Evolutionary conservation across 2,329 filamentous ascomycete species (phyloP).

Genomic region (Pseudohalonectria lignicola): DNA sequence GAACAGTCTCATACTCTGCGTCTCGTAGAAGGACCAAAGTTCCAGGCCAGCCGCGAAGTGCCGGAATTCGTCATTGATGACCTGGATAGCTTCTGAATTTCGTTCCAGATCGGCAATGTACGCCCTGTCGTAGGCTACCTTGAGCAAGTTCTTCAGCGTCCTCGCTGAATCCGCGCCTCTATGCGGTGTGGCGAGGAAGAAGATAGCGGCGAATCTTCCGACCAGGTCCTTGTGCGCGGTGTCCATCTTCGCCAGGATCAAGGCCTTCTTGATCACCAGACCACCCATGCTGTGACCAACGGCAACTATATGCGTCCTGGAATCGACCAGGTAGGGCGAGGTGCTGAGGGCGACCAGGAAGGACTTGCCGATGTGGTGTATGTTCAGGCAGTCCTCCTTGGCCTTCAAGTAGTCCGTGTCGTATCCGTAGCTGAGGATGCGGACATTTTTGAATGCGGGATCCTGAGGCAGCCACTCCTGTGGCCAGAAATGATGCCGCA

Average conservation of each 20-base stretch:
- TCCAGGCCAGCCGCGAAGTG: conserved; percentile 8
- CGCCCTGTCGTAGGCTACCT: conserved; percentile 5
- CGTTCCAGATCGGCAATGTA: conserved; percentile 13
- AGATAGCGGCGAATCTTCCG: conserved; percentile 12
- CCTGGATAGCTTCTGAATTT: conserved; percentile 10
- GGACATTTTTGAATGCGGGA: conserved; percentile 12
- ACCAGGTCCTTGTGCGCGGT: conserved; percentile 7
- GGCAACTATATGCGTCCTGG: conserved; percentile 15
- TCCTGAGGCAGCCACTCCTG: conserved; percentile 22
- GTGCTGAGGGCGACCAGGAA: conserved; percentile 15
- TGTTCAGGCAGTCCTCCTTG: conserved; percentile 14
- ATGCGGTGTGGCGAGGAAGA: conserved; percentile 21
- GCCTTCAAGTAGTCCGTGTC: conserved; percentile 17
- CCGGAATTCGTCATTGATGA: conserved; percentile 16
- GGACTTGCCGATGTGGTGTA: conserved; percentile 20
- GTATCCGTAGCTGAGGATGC: conserved; percentile 21
- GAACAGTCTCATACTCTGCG: conserved; percentile 8
- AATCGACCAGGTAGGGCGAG: conserved; percentile 10
- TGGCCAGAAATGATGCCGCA: conserved; percentile 25
- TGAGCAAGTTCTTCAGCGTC: conserved; percentile 13
- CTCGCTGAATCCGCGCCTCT: conserved; percentile 16
- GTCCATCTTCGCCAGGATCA: conserved; percentile 13
- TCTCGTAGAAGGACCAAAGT: conserved; percentile 18
- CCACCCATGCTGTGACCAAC: conserved; percentile 24
- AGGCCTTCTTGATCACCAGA: conserved; percentile 21